These are phyloP conservation scores for Rubia tinctorum DNA, from an alignment of 305 asterid genomes.

Conservation along the genomic window DNA sequence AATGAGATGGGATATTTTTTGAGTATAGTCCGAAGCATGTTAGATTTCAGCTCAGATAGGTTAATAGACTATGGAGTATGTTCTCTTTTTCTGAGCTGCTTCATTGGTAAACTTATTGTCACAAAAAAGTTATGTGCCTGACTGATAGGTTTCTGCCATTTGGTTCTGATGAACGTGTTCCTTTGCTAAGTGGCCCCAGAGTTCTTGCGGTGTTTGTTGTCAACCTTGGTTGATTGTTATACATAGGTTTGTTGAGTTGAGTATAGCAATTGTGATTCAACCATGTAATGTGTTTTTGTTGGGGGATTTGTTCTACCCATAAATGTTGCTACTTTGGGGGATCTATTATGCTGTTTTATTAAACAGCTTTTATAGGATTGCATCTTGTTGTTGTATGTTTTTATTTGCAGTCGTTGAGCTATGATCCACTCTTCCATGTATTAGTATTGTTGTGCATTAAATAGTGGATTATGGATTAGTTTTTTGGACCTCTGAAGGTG, in stretches of 20 bases:
- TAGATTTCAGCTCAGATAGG: background rate
- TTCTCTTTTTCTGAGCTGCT: background rate
- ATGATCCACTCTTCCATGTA: background rate
- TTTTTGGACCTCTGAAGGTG: too few species aligned
- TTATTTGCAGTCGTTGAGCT: background rate
- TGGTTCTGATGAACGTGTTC: background rate
- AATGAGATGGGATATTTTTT: background rate
- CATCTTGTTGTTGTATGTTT: background rate
- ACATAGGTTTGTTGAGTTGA: background rate
- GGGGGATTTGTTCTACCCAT: too few species aligned
- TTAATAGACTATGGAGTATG: background rate
- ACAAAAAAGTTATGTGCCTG: too few species aligned
- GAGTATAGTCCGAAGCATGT: background rate
- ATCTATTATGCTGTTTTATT: background rate
- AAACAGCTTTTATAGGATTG: background rate
- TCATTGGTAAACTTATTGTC: background rate
- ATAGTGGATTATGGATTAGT: background rate
- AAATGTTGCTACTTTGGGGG: too few species aligned
- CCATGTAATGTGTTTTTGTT: background rate
- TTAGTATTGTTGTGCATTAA: background rate
- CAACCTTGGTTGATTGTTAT: background rate
- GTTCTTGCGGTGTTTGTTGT: too few species aligned
- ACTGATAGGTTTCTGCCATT: background rate
- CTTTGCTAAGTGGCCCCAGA: too few species aligned
- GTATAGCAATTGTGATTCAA: background rate